Evolutionary conservation across 768 basidiomycete species (phyloP), one percentile per base, ranked within the genome.

Genomic region (Trametes cinnabarina): DNA sequence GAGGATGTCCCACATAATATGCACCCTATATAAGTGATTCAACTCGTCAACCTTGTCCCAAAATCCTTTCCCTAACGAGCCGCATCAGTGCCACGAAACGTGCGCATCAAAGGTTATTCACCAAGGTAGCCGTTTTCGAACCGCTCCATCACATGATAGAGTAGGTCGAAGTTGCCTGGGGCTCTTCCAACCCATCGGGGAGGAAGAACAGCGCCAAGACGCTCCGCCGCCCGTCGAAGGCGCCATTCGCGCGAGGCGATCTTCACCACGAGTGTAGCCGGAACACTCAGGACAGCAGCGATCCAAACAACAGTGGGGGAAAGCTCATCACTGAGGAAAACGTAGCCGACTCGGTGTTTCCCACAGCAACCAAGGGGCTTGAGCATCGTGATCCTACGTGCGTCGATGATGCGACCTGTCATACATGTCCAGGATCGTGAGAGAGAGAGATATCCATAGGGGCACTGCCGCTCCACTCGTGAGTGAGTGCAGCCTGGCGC

Each of bases 41-140:
- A 68, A 51, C 23, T 63, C 47, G 7, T 65, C 44, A 10, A 66
- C 56, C 25, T 65, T 65, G 4, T 73, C 68, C 43, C 62, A 44
- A 10, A 69, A 0, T n/a, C 41, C 25, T 1, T 64, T 50, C n/a
- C 68, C 74, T 76, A 5, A 32, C 12, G 30, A 6, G 12, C 30
- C 6, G 30, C 30, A 32, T 32, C 30, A 32, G 30, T 32, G n/a
- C n/a, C n/a, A n/a, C 28, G 5, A n/a, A 3, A 17, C 28, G 17
- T 48, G 6, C 17, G 28, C 3, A 48, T 48, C 3, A 22, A 28
- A n/a, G 14, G 14, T 32, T 44, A 40, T 15, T 19, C 34, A 51
- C 56, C 42, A 4, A 44, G 28, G 17, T 57, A 57, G 8, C 56
- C 56, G 34, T 57, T 49, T 5, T 30, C 15, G 20, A 57, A 57